Evolutionary conservation across 768 basidiomycete species (phyloP), one percentile per base, ranked within the genome.

Genomic region (Lentinula boryana): DNA sequence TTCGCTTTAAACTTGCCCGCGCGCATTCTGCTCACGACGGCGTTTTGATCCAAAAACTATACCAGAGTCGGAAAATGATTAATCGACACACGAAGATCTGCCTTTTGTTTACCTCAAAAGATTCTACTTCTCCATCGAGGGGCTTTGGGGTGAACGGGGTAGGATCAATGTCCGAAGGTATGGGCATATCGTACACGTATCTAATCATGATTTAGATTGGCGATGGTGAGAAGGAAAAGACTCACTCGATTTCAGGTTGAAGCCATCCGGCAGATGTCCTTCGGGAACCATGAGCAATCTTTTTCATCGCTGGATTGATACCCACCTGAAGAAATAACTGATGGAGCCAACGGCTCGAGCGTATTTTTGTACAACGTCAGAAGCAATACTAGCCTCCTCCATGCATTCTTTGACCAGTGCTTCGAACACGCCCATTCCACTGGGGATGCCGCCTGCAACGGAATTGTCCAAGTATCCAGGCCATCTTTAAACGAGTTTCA

Each of bases 61-160:
- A 32, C 6, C 6, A 40, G 56, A 12, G 23, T 31, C 15, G 58
- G 44, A 5, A 21, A 18, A 13, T 8, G 12, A 13, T 23, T 6
- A 46, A 36, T 50, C 1, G 9, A 58, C 9, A 16, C 7, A 27
- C 41, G 6, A 40, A 52, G 18, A 32, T 7, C 4, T 31, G 32
- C 3, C 33, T 38, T 23, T 54, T 53, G 10, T 80, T 56, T 59
- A 94, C 95, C 76, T 93, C 85, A 66, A 99, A 99, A 1, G 83
- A 87, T 69, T 97, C 95, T 2, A 97, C 97, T 69, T 99, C 97
- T 27, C 93, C 95, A 65, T 99, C 97, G 21, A 84, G 77, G 0
- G 95, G 93, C 56, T 79, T 78, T 6, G 92, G 93, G 51, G 77
- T 76, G 63, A 89, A 84, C 16, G 78, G 72, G 13, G 76, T 71